Evolutionary conservation across 1,284 basidiomycete genomes (phyloP).

Genomic region (Polyporus tsugae): DNA sequence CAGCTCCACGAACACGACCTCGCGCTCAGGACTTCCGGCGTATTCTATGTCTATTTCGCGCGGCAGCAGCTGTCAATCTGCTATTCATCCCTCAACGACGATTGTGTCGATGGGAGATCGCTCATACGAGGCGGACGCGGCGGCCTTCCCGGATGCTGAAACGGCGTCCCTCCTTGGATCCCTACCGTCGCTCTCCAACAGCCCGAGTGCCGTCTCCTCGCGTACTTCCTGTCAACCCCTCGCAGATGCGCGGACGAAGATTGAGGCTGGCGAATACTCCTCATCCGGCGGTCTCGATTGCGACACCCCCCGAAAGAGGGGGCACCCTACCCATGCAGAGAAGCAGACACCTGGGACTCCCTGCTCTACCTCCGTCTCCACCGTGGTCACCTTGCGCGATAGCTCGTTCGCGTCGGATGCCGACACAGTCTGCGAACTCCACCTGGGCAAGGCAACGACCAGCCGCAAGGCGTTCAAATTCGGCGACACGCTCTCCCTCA

Average conservation of each 20-base stretch:
- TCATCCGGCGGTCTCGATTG: neutral
- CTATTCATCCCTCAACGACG: neutral
- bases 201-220: neutral
- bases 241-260: neutral
- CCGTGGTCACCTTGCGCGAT: neutral
- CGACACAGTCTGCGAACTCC: neutral
- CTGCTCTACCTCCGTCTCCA: neutral
- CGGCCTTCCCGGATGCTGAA: neutral
- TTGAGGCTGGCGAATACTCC: neutral
- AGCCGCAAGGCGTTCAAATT: neutral
- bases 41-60: neutral
- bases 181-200: neutral
- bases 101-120: neutral
- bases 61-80: neutral
- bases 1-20: neutral
- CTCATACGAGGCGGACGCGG: neutral
- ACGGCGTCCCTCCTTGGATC: neutral
- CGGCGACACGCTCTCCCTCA: neutral
- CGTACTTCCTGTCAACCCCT: neutral
- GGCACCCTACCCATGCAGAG: neutral
- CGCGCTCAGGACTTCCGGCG: neutral
- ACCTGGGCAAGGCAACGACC: neutral
- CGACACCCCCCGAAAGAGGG: neutral
- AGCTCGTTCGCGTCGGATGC: neutral
- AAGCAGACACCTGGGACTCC: neutral